A percentile compares a stretch with the other conserved stretches of the same genome.
Conservation (phyloP, 805 yeast genomes). For the Candida nemodendra region DNA sequence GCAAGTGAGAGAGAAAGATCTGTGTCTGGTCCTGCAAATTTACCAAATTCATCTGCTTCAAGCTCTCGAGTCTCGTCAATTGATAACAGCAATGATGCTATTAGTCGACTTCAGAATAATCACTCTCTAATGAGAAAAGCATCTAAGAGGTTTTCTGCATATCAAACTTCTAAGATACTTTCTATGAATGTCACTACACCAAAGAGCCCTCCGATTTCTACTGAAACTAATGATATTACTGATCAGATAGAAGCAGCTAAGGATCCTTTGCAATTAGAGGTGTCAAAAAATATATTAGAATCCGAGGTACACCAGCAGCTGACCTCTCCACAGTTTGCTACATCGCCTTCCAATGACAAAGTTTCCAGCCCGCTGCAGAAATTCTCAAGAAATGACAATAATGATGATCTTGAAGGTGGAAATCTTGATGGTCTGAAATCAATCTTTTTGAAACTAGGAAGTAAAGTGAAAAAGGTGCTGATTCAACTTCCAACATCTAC, state of each 20-base stretch:
- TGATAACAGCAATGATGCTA: constrained; percentile 48
- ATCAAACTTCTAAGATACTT: constrained; percentile 48
- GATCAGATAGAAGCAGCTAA: constrained; percentile 16
- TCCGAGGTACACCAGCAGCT: constrained; percentile 26
- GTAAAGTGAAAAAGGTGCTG: constrained; percentile 53
- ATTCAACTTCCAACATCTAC: constrained; percentile 46
- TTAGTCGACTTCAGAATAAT: constrained; percentile 76
- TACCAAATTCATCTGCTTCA: constrained; percentile 3
- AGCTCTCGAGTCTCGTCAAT: constrained; percentile 4
- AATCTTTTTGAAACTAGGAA: constrained; percentile 51
- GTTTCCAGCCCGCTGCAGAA: neutral
- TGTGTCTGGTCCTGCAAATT: constrained; percentile 27
- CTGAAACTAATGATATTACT: constrained; percentile 4
- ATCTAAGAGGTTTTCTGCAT: constrained; percentile 89
- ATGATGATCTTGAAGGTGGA: constrained; percentile 2
- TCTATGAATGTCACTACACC: constrained; percentile 26
- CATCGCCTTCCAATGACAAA: no score
- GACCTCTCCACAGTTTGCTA: constrained; percentile 10
- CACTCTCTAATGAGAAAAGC: constrained; percentile 88
- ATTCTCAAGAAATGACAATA: neutral
- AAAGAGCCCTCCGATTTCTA: constrained; percentile 14
- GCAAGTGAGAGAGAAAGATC: constrained; percentile 20
- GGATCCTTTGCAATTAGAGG: constrained; percentile 28
- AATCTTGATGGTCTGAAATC: neutral
- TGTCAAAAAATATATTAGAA: constrained; percentile 23